phyloP scores from a whole-genome alignment of 257 asterid genomes.

The Lavandula angustifolia region DNA sequence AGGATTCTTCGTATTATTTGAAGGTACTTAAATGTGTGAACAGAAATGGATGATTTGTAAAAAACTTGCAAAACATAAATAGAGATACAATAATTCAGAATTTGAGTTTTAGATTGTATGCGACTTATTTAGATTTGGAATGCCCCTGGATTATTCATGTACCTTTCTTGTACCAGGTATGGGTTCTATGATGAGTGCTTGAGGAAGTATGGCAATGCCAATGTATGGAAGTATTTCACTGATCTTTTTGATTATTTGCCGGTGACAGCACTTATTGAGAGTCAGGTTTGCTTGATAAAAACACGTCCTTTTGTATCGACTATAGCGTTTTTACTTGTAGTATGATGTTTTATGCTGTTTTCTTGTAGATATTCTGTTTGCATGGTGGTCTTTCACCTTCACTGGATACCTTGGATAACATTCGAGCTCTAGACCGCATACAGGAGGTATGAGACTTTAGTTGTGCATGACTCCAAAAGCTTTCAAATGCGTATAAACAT shows the following conservation, averaged over 20 bases:
- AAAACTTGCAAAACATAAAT: not conserved
- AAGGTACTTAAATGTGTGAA: not conserved
- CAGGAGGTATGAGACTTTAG: slow-evolving; percentile 61
- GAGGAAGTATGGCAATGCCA: slow-evolving; percentile 97
- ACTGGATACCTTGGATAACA: slow-evolving; percentile 86
- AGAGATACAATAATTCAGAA: not conserved
- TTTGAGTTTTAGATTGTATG: slow-evolving; percentile 1
- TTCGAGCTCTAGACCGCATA: slow-evolving; percentile 90
- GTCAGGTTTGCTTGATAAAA: slow-evolving; percentile 69
- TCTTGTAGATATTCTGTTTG: slow-evolving; percentile 80
- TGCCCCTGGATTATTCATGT: slow-evolving; percentile 30
- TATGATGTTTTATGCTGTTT: slow-evolving; percentile 31
- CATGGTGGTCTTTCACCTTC: slow-evolving; percentile 99
- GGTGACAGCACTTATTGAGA: slow-evolving; percentile 95
- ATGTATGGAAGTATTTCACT: slow-evolving; percentile 93
- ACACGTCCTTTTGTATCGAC: slow-evolving; percentile 17
- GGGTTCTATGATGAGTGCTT: slow-evolving; percentile 96
- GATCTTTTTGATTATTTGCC: slow-evolving; percentile 96
- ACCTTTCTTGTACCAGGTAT: slow-evolving; percentile 56
- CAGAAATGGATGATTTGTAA: not conserved
- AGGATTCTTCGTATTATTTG: not conserved
- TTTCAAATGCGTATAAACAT: not conserved
- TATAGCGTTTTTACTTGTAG: slow-evolving; percentile 17
- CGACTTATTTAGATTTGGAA: slow-evolving; percentile 11
- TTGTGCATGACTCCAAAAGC: not conserved